Evolutionary conservation across 1,139 yeast species (phyloP), one percentile per base, ranked within the genome.

Genomic region (Candida tropicalis): DNA sequence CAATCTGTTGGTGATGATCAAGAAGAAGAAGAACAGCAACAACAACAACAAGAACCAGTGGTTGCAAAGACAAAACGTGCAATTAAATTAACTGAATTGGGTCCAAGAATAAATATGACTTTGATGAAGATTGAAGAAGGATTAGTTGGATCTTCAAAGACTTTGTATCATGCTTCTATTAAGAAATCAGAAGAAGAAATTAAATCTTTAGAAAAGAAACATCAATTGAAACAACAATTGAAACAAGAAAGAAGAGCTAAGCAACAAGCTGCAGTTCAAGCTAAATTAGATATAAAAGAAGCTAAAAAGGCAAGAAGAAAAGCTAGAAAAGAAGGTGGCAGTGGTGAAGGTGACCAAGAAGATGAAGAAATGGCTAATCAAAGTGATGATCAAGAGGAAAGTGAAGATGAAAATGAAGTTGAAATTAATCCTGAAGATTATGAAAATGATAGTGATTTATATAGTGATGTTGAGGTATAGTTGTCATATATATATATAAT

Each of bases 51-150:
- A 45, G 42, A 37, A 22, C 36, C 53, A 2, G 31, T 13, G 7
- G 43, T 38, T n/a, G 20, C 38, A 2, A 38, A 41, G 7, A 81
- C 83, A 51, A 90, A 90, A 68, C 81, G 88, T 56, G 99, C 99
- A 2, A 88, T 95, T 54, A 90, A 90, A 61, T 74, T 95, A 47
- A 87, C 93, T 1, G 99, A 95, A 65, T 71, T 91, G 44, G 99
- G 99, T 0, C 99, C 99, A 28, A 77, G 99, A 53, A 66, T 95
- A 64, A 82, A 80, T 53, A 72, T 95, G 66, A 71, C 81, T 40
- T 72, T 93, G 49, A 71, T 86, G 44, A 95, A 95, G 68, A 87
- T 95, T 47, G 98, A 93, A 65, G 98, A 93, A 61, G 97, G 95
- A 13, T 79, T 91, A 39, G 72, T 79, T 3, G 99, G 99, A 39